phyloP scores from a whole-genome alignment of 2,329 filamentous ascomycete genomes.

The Sarocladiaceae sp. region DNA sequence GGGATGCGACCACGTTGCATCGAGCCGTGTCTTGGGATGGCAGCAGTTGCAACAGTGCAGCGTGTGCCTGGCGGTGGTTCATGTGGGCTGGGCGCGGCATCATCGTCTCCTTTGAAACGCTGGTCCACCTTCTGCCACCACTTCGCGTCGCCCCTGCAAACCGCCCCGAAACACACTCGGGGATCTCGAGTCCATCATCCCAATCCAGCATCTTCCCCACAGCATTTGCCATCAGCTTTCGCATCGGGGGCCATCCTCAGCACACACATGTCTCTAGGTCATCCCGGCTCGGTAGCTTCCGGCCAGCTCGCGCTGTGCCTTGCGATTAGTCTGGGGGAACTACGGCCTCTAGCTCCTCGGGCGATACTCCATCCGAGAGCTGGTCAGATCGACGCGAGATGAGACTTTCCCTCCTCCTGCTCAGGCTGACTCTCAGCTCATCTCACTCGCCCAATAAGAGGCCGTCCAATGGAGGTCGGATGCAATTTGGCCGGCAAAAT shows the following conservation, averaged over 20 bases:
- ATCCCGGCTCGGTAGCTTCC: constrained; percentile 8
- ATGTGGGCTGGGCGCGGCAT: background rate
- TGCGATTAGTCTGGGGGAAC: background rate
- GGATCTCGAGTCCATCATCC: background rate
- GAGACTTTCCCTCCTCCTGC: too few species aligned
- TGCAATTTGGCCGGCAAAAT: background rate
- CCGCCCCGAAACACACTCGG: constrained; percentile 3
- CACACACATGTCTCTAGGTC: too few species aligned
- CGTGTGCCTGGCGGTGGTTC: too few species aligned
- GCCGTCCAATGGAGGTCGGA: background rate
- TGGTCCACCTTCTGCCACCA: background rate
- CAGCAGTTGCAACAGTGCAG: background rate
- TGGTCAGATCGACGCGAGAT: background rate
- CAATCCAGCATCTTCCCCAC: too few species aligned
- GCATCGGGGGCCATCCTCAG: too few species aligned
- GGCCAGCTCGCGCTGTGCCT: too few species aligned
- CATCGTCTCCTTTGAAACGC: constrained; percentile 4
- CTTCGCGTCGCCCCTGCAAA: background rate
- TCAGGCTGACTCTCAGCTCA: too few species aligned
- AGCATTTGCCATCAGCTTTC: too few species aligned
- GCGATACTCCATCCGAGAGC: constrained; percentile 1
- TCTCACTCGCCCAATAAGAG: too few species aligned
- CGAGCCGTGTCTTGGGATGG: background rate
- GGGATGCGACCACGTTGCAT: constrained; percentile 5
- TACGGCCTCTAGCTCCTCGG: constrained; percentile 1